These are phyloP conservation scores for Choanephora cucurbitarum DNA, from an alignment of 371 early-diverging fungal species.

Conservation along the genomic window DNA sequence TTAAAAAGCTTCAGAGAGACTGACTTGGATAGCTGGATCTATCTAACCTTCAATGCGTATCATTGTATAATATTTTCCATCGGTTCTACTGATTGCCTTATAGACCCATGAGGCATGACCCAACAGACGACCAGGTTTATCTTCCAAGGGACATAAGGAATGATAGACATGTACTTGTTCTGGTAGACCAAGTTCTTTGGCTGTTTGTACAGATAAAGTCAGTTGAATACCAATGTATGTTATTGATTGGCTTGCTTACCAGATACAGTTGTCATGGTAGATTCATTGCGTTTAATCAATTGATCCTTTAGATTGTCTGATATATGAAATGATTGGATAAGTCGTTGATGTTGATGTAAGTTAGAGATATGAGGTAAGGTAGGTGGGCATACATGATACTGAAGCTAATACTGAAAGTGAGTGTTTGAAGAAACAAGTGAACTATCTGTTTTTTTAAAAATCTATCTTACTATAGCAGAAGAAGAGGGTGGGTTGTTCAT, in stretches of 20 bases:
- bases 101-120: constrained; percentile 74
- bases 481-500: constrained; percentile 18
- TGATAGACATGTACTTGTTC: constrained; percentile 77
- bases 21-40: too few relatives aligned
- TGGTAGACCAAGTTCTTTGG: constrained; percentile 65
- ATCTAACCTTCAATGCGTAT: constrained; percentile 77
- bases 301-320: constrained; percentile 81
- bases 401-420: too few relatives aligned
- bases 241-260: too few relatives aligned
- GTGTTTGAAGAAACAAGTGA: too few relatives aligned
- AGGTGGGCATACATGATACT: constrained; percentile 77
- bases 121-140: constrained; percentile 56
- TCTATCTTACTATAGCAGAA: too few relatives aligned
- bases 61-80: constrained; percentile 79
- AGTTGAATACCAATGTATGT: too few relatives aligned
- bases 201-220: too few relatives aligned
- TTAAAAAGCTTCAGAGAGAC: too few relatives aligned
- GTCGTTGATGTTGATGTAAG: constrained; percentile 71
- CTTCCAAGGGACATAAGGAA: constrained; percentile 72
- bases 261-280: constrained; percentile 58
- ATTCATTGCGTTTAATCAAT: constrained; percentile 72
- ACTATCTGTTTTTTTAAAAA: too few relatives aligned
- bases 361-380: constrained; percentile 74
- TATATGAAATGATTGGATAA: constrained; percentile 81
- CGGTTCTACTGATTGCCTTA: constrained; percentile 74